These are phyloP conservation scores for Ophiostoma montium DNA, from an alignment of 2,329 filamentous ascomycete species.

Conservation along the genomic window DNA sequence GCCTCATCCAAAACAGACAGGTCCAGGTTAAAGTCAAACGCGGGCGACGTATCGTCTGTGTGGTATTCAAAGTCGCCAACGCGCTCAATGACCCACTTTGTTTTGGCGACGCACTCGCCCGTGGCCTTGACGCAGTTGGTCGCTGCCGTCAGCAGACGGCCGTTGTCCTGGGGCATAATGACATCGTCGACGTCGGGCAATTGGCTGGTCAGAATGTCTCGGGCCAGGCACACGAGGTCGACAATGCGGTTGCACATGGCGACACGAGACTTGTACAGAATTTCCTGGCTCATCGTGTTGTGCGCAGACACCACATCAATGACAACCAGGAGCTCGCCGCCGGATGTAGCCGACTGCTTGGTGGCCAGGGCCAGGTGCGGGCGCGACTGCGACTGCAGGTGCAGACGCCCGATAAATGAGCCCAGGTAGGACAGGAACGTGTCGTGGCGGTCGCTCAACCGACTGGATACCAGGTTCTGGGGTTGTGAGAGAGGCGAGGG, in stretches of 20 bases:
- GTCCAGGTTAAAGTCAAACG: constrained; percentile 37
- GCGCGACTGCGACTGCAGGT: constrained; percentile 83
- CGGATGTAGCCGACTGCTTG: constrained; percentile 69
- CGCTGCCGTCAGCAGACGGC: constrained; percentile 59
- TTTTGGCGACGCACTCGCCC: constrained; percentile 80
- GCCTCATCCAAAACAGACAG: constrained; percentile 36
- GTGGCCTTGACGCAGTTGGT: constrained; percentile 81
- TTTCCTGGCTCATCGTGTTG: constrained; percentile 52
- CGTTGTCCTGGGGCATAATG: constrained; percentile 67
- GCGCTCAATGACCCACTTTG: constrained; percentile 70
- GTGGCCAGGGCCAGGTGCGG: constrained; percentile 71
- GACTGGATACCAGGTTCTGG: constrained; percentile 69
- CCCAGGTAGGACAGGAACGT: constrained; percentile 80
- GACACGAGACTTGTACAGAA: constrained; percentile 54
- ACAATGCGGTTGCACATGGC: constrained; percentile 69
- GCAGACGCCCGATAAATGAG: constrained; percentile 79
- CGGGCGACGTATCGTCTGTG: constrained; percentile 35
- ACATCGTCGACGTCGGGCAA: constrained; percentile 61
- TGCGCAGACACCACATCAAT: constrained; percentile 73
- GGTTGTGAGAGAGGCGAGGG: constrained; percentile 48
- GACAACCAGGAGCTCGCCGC: constrained; percentile 62
- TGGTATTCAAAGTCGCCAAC: constrained; percentile 89
- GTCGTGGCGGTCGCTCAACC: constrained; percentile 68
- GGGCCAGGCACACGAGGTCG: constrained; percentile 66
- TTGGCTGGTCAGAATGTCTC: constrained; percentile 58